Base-by-base conservation (phyloP, 1,284 basidiomycete genomes). In the Flammula alnicola region DNA sequence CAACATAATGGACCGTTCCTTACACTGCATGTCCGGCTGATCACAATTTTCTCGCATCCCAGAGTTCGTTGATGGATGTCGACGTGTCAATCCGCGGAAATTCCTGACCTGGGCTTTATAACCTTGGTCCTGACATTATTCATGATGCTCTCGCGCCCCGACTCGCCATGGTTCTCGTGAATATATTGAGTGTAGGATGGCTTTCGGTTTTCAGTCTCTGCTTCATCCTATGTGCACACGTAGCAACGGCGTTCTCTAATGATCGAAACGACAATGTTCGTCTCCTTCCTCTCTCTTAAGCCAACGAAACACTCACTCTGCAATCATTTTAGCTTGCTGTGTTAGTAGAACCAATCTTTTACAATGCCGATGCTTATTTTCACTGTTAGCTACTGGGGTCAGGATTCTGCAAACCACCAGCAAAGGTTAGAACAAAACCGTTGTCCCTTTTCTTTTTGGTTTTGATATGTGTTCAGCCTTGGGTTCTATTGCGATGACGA, bases 401-500 rank as follows among this genome's bases (percentile, higher is more conserved):
- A 86, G 66, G 83, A 86, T 62, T 83, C 81, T 6, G 83, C 76
- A 25, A 76, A 81, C 57, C 82, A 71, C 56, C 83, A 83, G 72
- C 77, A 84, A 65, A 65, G 71, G 3, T 60, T 80, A 26, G 73
- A 72, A n/a, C 59, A 71, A 79, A 54, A 79, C 78, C 43, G 32
- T 67, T 62, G n/a, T n/a, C 6, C 25, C 23, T 26, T 32, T 23
- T 23, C 20, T 19, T 11, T 5, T 25, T 29, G 22, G 5, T 9
- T 12, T 45, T 20, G 10, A 20, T 40, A 44, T 35, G 9, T 16
- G 11, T 17, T 12, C 27, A 55, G 47, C 20, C 47, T 54, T 42
- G 56, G 43, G 29, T 57, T 53, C 33, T 56, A 53, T 23, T 61
- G 44, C 44, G 56, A 83, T 76, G 81, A 86, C 59, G 72, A 81